Evolutionary conservation across 2,329 filamentous ascomycete species (phyloP).

Genomic region (Chrysoporthe cubensis): DNA sequence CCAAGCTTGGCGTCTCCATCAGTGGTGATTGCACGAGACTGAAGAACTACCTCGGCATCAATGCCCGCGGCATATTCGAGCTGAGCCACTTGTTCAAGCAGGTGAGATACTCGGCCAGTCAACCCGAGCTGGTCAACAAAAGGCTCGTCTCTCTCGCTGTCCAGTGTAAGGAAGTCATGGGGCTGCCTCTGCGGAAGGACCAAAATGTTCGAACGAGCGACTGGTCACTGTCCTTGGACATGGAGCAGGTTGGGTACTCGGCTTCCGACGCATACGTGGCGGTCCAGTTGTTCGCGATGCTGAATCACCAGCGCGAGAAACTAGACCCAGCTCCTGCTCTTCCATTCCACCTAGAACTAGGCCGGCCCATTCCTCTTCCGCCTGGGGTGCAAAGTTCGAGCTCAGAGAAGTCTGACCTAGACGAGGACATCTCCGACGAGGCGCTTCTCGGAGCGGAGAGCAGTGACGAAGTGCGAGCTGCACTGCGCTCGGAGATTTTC

Average conservation of each 20-base stretch:
- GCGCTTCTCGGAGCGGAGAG: conserved; percentile 21
- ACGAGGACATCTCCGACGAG: conserved; percentile 10
- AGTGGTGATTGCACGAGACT: conserved; percentile 72
- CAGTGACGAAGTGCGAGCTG: background rate
- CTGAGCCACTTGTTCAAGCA: conserved; percentile 81
- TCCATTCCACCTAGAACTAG: conserved; percentile 70
- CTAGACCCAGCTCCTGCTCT: conserved; percentile 72
- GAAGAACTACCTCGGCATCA: conserved; percentile 65
- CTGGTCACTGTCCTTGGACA: conserved; percentile 68
- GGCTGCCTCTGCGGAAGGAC: conserved; percentile 77
- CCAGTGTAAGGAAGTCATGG: conserved; percentile 72
- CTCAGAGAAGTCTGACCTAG: conserved; percentile 36
- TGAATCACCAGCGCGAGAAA: conserved; percentile 69
- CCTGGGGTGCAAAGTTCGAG: conserved; percentile 43
- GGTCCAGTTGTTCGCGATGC: conserved; percentile 70
- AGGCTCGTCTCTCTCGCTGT: conserved; percentile 66
- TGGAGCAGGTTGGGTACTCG: conserved; percentile 72
- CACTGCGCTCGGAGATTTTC: background rate
- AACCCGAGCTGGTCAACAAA: conserved; percentile 66
- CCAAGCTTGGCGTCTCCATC: conserved; percentile 79
- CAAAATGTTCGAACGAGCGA: conserved; percentile 70
- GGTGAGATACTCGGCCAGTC: conserved; percentile 65
- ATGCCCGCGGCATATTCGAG: conserved; percentile 73
- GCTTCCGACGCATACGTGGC: conserved; percentile 85
- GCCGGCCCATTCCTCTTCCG: conserved; percentile 63